Base-by-base conservation (phyloP, 1,284 basidiomycete species). In the Malassezia japonica region DNA sequence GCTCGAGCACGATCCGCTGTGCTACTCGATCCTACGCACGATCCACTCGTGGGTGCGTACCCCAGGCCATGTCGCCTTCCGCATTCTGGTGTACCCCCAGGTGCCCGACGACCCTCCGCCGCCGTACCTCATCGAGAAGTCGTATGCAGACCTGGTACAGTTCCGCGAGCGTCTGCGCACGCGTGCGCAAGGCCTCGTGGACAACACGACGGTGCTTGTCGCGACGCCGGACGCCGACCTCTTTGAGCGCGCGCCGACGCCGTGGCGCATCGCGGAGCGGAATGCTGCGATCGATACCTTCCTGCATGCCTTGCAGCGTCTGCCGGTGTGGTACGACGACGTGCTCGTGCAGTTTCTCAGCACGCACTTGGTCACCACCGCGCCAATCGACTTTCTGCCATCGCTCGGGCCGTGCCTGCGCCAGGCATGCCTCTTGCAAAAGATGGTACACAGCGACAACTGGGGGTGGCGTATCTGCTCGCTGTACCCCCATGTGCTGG, bases 281-380 rank as follows among this genome's bases (percentile, higher is more conserved):
- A 48, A 54, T 21, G 23, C 33, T 13, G 32, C 41, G 1, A 42
- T 54, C n/a, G 46, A 46, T 28, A 12, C 51, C 8, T 40, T 35
- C n/a, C 15, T 54, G 10, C 20, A 24, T 6, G 31, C 46, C 6
- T 9, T 54, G 9, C 51, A 44, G 37, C 35, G 35, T 9, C 28
- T 39, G 3, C 36, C 40, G 1, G 32, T 16, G 12, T 31, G 15
- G 16, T 38, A 16, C 31, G 46, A 44, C n/a, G 51, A 54, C 24
- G 15, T 48, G 20, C 3, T 48, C 13, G 21, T 31, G 9, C 46
- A 43, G 20, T 54, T 48, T 24, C 34, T 54, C 10, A 29, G 33
- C 23, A 28, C 46, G 8, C 28, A 47, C n/a, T 16, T 29, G 9
- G n/a, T 12, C 15, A 45, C 47, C 13, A 13, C 37, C 1, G 35